Percentiles rank a stretch among this genome's conserved stretches.
Conservation (phyloP, 2,329 filamentous ascomycete species). For the Myriosclerotinia curreyana region DNA sequence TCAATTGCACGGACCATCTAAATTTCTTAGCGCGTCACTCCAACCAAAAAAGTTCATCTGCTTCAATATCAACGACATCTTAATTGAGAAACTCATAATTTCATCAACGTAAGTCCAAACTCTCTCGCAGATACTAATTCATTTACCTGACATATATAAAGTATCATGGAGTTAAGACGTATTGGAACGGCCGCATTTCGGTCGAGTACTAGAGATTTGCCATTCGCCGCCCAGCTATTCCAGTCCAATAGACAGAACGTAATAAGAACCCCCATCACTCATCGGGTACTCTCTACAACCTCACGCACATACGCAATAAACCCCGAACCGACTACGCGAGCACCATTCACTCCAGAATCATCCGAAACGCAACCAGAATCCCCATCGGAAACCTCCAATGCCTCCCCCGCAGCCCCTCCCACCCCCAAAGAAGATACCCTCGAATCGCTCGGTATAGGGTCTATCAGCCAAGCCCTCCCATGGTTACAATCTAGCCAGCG, state of each 20-base stretch:
- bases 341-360: background rate
- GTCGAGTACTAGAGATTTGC: slow-evolving; percentile 7
- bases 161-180: slow-evolving; percentile 40
- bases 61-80: slow-evolving; percentile 28
- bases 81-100: slow-evolving; percentile 19
- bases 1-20: slow-evolving; percentile 15
- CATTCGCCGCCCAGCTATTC: background rate
- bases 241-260: slow-evolving; percentile 2
- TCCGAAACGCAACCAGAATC: background rate
- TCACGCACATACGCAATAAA: background rate
- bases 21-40: slow-evolving; percentile 20
- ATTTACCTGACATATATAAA: slow-evolving; percentile 23
- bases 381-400: background rate
- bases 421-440: slow-evolving; percentile 21
- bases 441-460: background rate
- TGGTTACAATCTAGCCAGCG: background rate
- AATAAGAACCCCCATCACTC: background rate
- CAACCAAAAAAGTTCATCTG: slow-evolving; percentile 16
- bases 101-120: slow-evolving; percentile 27
- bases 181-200: slow-evolving; percentile 1
- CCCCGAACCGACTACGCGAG: slow-evolving; percentile 14
- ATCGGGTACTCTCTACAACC: slow-evolving; percentile 16
- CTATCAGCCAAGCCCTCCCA: background rate
- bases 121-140: slow-evolving; percentile 21
- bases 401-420: background rate